Conservation (phyloP, 2,329 filamentous ascomycete species). For the Scedosporium minutisporum region DNA sequence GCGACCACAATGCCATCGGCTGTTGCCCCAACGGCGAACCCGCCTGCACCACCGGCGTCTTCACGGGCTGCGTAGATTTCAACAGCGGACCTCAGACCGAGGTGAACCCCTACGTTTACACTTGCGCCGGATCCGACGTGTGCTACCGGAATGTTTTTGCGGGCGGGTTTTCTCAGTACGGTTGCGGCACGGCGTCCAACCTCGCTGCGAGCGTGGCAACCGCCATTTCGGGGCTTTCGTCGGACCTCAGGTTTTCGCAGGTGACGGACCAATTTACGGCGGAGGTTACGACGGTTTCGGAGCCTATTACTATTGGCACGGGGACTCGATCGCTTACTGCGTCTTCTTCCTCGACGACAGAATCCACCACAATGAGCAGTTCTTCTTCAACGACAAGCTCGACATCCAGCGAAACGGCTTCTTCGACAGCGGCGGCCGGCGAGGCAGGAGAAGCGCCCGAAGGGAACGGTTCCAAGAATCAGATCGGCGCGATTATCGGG, state of each 20-base stretch:
- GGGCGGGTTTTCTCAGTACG: slow-evolving; percentile 46
- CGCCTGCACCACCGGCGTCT: slow-evolving; percentile 44
- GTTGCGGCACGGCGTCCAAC: slow-evolving; percentile 41
- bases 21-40: slow-evolving; percentile 44
- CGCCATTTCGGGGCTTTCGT: slow-evolving; percentile 33
- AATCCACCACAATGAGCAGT: not conserved
- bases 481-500: slow-evolving; percentile 43
- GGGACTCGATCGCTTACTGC: not conserved
- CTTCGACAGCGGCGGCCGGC: slow-evolving; percentile 5
- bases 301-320: slow-evolving; percentile 28
- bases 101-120: slow-evolving; percentile 47
- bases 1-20: slow-evolving; percentile 37
- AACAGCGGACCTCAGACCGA: slow-evolving; percentile 39
- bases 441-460: slow-evolving; percentile 17
- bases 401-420: slow-evolving; percentile 7
- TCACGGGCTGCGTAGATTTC: slow-evolving; percentile 45
- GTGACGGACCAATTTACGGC: slow-evolving; percentile 31
- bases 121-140: slow-evolving; percentile 38
- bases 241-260: slow-evolving; percentile 18
- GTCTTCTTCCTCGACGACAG: slow-evolving; percentile 3
- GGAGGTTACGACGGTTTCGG: slow-evolving; percentile 24
- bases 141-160: slow-evolving; percentile 48
- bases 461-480: slow-evolving; percentile 17
- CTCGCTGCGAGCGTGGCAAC: slow-evolving; percentile 39
- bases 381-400: not conserved